Percentiles rank a stretch among this genome's conserved stretches.
These are phyloP conservation scores for Casuarina glauca DNA, from an alignment of 306 rosid genomes.

Conservation along the genomic window DNA sequence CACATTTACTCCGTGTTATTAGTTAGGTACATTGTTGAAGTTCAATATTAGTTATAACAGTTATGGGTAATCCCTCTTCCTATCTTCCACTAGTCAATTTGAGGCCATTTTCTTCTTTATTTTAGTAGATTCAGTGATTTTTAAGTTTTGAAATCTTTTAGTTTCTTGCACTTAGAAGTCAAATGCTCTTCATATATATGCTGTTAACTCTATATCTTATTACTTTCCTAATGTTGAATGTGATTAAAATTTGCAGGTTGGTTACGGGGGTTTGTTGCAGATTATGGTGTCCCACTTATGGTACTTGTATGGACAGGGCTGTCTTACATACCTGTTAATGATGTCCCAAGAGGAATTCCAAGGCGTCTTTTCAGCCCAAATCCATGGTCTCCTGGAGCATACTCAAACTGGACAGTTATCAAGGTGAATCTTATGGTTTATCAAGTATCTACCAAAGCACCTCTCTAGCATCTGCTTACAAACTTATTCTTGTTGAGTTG, in stretches of 20 bases:
- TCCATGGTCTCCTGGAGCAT: slow-evolving; percentile 96
- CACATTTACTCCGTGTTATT: not conserved
- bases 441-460: slow-evolving; percentile 4
- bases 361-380: slow-evolving; percentile 95
- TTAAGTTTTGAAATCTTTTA: not conserved
- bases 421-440: slow-evolving; percentile 50
- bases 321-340: slow-evolving; percentile 81
- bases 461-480: slow-evolving; percentile 13
- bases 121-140: slow-evolving; percentile 3
- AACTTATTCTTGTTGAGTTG: slow-evolving; percentile 36
- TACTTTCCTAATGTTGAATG: slow-evolving; percentile 17
- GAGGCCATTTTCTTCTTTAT: not conserved
- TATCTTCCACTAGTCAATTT: slow-evolving; percentile 1
- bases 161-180: slow-evolving; percentile 7
- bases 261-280: slow-evolving; percentile 80
- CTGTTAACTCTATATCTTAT: slow-evolving; percentile 8
- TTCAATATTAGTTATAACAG: not conserved
- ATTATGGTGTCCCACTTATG: slow-evolving; percentile 96
- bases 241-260: slow-evolving; percentile 47
- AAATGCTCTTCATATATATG: not conserved
- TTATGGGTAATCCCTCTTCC: not conserved
- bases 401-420: slow-evolving; percentile 92
- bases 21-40: slow-evolving; percentile 13
- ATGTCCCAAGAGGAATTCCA: slow-evolving; percentile 87
- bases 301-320: slow-evolving; percentile 83